Evolutionary conservation across 768 basidiomycete species (phyloP).

Genomic region (Termitomyces sp.): DNA sequence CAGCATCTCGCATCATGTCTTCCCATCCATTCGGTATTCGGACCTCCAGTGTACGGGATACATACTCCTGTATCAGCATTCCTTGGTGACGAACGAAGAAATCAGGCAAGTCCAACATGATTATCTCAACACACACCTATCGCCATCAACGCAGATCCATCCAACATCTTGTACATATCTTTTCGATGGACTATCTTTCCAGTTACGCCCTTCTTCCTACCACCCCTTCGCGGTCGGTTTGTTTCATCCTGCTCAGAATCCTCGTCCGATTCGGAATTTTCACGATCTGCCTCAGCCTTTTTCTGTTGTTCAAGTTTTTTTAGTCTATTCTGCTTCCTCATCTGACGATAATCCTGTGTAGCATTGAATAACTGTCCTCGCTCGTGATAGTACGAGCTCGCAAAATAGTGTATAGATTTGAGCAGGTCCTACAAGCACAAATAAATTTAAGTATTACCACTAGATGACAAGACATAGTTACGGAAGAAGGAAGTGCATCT

Average conservation of each 20-base stretch:
- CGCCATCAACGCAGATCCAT: conserved; percentile 70
- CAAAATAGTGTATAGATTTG: conserved; percentile 45
- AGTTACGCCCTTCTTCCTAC: conserved; percentile 15
- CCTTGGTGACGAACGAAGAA: conserved; percentile 26
- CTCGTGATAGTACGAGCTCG: conserved; percentile 54
- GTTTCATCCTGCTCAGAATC: conserved; percentile 6
- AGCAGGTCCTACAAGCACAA: conserved; percentile 37
- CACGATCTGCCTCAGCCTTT: conserved; percentile 12
- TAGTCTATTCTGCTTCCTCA: conserved; percentile 30
- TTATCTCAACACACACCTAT: conserved; percentile 41
- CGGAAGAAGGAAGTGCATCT: conserved; percentile 44
- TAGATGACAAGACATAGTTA: conserved; percentile 24
- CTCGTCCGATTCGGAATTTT: conserved; percentile 7
- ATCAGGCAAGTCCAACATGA: neutral
- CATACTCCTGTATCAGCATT: conserved; percentile 66
- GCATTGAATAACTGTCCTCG: conserved; percentile 55
- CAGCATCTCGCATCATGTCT: conserved; percentile 23
- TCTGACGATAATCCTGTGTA: conserved; percentile 41
- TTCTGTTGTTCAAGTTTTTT: conserved; percentile 13
- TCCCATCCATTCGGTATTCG: conserved; percentile 45
- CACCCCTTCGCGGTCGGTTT: conserved; percentile 4
- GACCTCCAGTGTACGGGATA: conserved; percentile 39
- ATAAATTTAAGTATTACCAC: conserved; percentile 5
- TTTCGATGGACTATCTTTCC: conserved; percentile 24
- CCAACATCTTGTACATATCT: conserved; percentile 75